phyloP scores from a whole-genome alignment of 805 yeast species.

The Cyberlindnera mississippiensis region DNA sequence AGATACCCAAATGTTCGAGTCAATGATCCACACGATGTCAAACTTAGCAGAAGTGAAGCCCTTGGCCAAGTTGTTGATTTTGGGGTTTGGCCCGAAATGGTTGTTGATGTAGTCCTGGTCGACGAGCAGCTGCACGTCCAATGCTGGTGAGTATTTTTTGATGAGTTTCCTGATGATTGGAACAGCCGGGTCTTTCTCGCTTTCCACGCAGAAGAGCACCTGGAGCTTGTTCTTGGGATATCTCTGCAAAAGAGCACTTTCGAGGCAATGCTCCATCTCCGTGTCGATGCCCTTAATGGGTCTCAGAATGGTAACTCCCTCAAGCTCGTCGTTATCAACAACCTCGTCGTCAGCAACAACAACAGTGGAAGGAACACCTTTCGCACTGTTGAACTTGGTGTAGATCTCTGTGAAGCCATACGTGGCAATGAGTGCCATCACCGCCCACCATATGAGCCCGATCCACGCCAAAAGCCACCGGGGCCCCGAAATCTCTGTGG shows the following conservation, averaged over 20 bases:
- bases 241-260: constrained; percentile 61
- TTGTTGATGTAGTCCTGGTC: constrained; percentile 39
- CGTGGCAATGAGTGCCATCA: constrained; percentile 17
- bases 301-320: constrained; percentile 72
- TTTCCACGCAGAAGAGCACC: constrained; percentile 73
- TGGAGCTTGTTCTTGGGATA: constrained; percentile 61
- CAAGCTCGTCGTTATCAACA: constrained; percentile 34
- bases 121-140: constrained; percentile 56
- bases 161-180: constrained; percentile 50
- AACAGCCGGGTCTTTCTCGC: constrained; percentile 57
- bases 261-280: constrained; percentile 63
- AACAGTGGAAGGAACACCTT: constrained; percentile 13
- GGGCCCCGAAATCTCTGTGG: not conserved
- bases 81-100: constrained; percentile 81
- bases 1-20: constrained; percentile 78
- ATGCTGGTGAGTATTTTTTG: constrained; percentile 42
- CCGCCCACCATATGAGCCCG: constrained; percentile 27
- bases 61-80: constrained; percentile 80
- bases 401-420: constrained; percentile 25
- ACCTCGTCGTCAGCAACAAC: constrained; percentile 3
- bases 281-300: constrained; percentile 86
- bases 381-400: constrained; percentile 19
- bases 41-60: constrained; percentile 65
- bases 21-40: constrained; percentile 82
- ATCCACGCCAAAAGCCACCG: constrained; percentile 12